Percentiles rank a stretch among this genome's conserved stretches.
These are phyloP conservation scores for Yamadazyma insecticola DNA, from an alignment of 805 yeast genomes.

Conservation along the genomic window DNA sequence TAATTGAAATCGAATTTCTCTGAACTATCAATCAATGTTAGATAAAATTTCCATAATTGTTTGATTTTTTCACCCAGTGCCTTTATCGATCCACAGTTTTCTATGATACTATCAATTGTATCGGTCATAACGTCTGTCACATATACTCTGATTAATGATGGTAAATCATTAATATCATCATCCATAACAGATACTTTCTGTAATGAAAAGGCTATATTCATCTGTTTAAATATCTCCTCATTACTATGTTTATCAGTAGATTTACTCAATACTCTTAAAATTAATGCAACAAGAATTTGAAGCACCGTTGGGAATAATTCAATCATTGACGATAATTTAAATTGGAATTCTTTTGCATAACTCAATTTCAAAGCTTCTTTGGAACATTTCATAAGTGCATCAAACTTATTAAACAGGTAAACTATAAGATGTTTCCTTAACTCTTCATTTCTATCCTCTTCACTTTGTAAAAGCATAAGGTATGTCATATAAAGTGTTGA, in stretches of 20 bases:
- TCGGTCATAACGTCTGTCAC: constrained; percentile 4
- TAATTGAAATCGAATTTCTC: constrained; percentile 24
- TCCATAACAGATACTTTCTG: constrained; percentile 4
- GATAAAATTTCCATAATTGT: constrained; percentile 33
- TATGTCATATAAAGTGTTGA: constrained; percentile 23
- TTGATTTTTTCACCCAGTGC: constrained; percentile 5
- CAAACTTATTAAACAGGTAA: constrained; percentile 6
- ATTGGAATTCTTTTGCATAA: constrained; percentile 6
- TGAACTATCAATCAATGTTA: constrained; percentile 29
- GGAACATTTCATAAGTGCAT: constrained; percentile 7
- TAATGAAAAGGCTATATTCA: constrained; percentile 7
- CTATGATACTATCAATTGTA: constrained; percentile 2
- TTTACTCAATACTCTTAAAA: constrained; percentile 8
- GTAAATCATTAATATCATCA: constrained; percentile 1
- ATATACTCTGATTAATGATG: constrained; percentile 5
- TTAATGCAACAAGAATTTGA: constrained; percentile 10
- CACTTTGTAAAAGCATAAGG: constrained; percentile 31
- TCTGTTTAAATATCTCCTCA: constrained; percentile 10
- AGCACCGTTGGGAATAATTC: constrained; percentile 6
- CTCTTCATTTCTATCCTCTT: constrained; percentile 16
- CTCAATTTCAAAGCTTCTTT: neutral
- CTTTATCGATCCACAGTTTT: constrained; percentile 1
- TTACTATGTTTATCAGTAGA: constrained; percentile 4
- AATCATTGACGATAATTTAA: constrained; percentile 5
- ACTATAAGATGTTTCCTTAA: constrained; percentile 8